Evolutionary conservation across 2,329 filamentous ascomycete genomes (phyloP).

Genomic region (Rhynchosporium secalis): DNA sequence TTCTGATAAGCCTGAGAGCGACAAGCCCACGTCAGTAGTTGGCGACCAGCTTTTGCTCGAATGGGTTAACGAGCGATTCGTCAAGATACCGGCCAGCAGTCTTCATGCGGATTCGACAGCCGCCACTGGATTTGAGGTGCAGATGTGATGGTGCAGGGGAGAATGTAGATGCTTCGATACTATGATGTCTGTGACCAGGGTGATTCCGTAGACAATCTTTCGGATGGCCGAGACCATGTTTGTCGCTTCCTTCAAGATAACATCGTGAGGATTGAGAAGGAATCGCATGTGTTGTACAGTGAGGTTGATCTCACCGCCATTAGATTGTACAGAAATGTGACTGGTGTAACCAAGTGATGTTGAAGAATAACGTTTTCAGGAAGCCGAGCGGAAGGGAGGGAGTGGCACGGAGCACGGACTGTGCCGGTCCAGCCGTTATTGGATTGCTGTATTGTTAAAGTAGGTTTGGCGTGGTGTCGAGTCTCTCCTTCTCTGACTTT

Average conservation of each 20-base stretch:
- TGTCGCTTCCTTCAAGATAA: too few species aligned
- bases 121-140: neutral
- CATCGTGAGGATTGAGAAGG: too few species aligned
- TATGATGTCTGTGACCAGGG: too few species aligned
- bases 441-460: too few species aligned
- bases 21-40: neutral
- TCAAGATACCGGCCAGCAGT: neutral
- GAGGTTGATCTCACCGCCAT: neutral
- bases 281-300: too few species aligned
- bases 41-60: neutral
- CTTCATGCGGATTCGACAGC: neutral
- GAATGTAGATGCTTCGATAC: too few species aligned
- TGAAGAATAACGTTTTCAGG: neutral
- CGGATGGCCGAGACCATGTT: too few species aligned
- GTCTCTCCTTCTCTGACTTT: neutral
- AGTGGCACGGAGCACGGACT: slow-evolving; percentile 14
- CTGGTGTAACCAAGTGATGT: neutral
- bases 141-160: neutral
- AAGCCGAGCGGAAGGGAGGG: slow-evolving; percentile 14
- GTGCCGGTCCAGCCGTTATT: neutral
- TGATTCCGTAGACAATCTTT: too few species aligned
- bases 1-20: neutral
- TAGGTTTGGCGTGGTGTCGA: neutral
- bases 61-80: neutral
- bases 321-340: too few species aligned